A percentile compares a stretch with the other conserved stretches of the same genome.
These are phyloP conservation scores for Cichorium intybus DNA, from an alignment of 140 eudicot species.

Conservation along the genomic window DNA sequence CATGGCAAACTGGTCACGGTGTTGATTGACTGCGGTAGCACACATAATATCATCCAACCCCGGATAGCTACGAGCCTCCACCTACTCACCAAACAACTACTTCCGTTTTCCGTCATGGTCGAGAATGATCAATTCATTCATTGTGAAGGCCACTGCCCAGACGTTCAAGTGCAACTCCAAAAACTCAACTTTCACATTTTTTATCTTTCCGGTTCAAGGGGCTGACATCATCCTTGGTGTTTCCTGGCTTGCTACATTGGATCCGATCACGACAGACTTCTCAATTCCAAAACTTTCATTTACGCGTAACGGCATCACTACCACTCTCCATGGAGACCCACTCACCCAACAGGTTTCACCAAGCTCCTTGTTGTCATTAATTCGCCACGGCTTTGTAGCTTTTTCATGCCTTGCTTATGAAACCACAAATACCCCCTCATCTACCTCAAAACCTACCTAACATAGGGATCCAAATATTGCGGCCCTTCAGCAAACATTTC, in stretches of 20 bases:
- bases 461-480: not conserved
- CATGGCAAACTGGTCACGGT: not conserved
- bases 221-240: not conserved
- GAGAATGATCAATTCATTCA: not conserved
- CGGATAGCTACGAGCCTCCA: not conserved
- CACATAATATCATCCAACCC: not conserved
- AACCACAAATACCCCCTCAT: not conserved
- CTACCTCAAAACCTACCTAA: not conserved
- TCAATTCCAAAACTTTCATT: conserved; percentile 1
- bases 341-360: not conserved
- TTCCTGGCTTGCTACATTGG: not conserved
- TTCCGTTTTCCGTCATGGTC: not conserved
- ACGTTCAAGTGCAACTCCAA: not conserved
- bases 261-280: not conserved
- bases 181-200: not conserved
- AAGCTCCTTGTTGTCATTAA: not conserved
- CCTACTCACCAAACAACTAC: not conserved
- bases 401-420: not conserved
- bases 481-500: not conserved
- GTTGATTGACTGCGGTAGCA: too few species aligned
- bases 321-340: not conserved
- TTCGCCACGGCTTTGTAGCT: not conserved
- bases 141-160: not conserved
- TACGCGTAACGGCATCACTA: not conserved
- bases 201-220: too few species aligned